Evolutionary conservation across 2,329 filamentous ascomycete genomes (phyloP).

Genomic region (Aschersonia sp.): DNA sequence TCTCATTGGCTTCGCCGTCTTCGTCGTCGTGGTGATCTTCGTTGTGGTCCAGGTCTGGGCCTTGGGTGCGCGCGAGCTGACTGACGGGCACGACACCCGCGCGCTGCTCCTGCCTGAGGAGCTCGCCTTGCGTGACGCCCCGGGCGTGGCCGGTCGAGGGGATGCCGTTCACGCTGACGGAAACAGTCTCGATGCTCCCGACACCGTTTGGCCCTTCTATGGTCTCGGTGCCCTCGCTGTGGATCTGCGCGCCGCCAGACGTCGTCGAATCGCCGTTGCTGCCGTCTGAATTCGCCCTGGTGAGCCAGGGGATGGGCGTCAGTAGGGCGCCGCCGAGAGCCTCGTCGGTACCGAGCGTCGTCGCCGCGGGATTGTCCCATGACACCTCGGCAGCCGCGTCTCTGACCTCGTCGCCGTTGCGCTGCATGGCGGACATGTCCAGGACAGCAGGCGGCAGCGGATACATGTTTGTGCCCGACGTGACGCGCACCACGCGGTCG

Average conservation of each 20-base stretch:
- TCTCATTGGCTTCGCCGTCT: slow-evolving; percentile 41
- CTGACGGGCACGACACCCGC: slow-evolving; percentile 62
- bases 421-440: slow-evolving; percentile 38
- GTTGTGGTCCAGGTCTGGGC: slow-evolving; percentile 3
- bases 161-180: slow-evolving; percentile 58
- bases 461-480: slow-evolving; percentile 65
- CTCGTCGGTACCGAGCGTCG: slow-evolving; percentile 65
- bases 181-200: slow-evolving; percentile 68
- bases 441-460: slow-evolving; percentile 59
- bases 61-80: slow-evolving; percentile 35
- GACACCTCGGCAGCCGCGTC: slow-evolving; percentile 23
- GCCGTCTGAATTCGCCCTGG: slow-evolving; percentile 19
- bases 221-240: slow-evolving; percentile 64
- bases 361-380: slow-evolving; percentile 32
- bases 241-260: slow-evolving; percentile 25
- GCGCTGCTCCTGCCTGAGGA: slow-evolving; percentile 74
- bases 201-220: slow-evolving; percentile 70
- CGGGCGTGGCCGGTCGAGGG: slow-evolving; percentile 33
- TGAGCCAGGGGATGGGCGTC: slow-evolving; percentile 88
- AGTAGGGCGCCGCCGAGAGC: slow-evolving; percentile 78
- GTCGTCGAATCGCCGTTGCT: slow-evolving; percentile 7
- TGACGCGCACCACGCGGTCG: slow-evolving; percentile 81
- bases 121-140: slow-evolving; percentile 68
- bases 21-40: slow-evolving; percentile 31
- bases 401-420: slow-evolving; percentile 45